These are phyloP conservation scores for Neofusicoccum cordaticola DNA, from an alignment of 2,329 filamentous ascomycete genomes.

Conservation along the genomic window DNA sequence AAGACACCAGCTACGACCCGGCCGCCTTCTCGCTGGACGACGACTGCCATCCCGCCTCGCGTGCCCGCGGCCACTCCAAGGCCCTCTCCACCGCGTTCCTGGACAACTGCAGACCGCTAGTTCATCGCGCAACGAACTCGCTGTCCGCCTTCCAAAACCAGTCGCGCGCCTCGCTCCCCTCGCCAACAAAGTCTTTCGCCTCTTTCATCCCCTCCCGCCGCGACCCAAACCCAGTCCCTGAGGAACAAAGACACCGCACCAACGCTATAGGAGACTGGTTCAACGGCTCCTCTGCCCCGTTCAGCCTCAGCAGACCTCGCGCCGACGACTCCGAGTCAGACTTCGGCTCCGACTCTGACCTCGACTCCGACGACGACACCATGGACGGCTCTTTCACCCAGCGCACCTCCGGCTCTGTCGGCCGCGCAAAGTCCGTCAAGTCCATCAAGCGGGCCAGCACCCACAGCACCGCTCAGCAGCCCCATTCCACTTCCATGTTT, in stretches of 20 bases:
- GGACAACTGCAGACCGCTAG: conserved; percentile 35
- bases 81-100: conserved; percentile 36
- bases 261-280: conserved; percentile 50
- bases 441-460: conserved; percentile 2
- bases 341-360: conserved; percentile 30
- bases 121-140: conserved; percentile 30
- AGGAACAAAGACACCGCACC: not conserved
- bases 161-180: conserved; percentile 36
- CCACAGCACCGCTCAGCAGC: conserved; percentile 19
- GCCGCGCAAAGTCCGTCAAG: not conserved
- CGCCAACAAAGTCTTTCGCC: conserved; percentile 38
- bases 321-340: conserved; percentile 22
- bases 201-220: conserved; percentile 37
- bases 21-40: conserved; percentile 20
- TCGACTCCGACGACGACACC: conserved; percentile 21
- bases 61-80: conserved; percentile 36
- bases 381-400: conserved; percentile 5
- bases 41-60: conserved; percentile 26
- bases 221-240: not conserved
- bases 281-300: conserved; percentile 51
- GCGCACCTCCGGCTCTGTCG: not conserved
- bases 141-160: conserved; percentile 35
- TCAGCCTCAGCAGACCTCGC: conserved; percentile 41
- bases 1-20: conserved; percentile 17
- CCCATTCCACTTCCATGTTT: conserved; percentile 26